These are phyloP conservation scores for Cupressus sempervirens DNA, from an alignment of 75 land plant genomes.

Conservation along the genomic window DNA sequence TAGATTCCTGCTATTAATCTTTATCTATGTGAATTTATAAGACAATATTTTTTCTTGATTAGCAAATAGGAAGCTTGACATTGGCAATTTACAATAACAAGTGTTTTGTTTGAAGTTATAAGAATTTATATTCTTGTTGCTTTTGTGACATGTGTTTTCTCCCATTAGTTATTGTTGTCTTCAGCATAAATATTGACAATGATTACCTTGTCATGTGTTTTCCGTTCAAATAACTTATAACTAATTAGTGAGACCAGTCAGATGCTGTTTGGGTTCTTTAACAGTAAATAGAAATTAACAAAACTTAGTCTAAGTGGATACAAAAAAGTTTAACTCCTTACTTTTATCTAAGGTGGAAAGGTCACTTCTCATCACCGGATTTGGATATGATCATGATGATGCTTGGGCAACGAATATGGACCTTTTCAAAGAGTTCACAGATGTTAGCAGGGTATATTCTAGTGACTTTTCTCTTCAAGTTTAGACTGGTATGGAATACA, in stretches of 20 bases:
- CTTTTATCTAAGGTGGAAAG: conserved; percentile 64
- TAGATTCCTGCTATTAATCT: neutral
- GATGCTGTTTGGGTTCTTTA: neutral
- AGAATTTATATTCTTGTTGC: neutral
- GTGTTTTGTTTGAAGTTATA: neutral
- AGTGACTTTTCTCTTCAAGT: conserved; percentile 3
- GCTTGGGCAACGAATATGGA: conserved; percentile 90
- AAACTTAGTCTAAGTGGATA: neutral
- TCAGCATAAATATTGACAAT: neutral
- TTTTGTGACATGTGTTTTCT: neutral
- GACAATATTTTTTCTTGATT: neutral
- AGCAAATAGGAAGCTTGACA: neutral
- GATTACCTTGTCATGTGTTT: neutral
- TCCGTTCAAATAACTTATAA: neutral
- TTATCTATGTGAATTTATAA: neutral
- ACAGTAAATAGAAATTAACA: neutral
- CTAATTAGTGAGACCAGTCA: neutral
- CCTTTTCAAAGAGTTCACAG: conserved; percentile 88
- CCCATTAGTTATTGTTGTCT: neutral
- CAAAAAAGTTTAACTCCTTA: neutral
- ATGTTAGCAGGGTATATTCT: conserved; percentile 79
- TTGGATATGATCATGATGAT: conserved; percentile 98
- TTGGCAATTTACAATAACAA: neutral
- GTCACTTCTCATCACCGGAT: conserved; percentile 92
- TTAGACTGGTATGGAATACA: neutral